Base-by-base conservation (phyloP, 2,329 filamentous ascomycete species). In the Penicillium verrucosum region DNA sequence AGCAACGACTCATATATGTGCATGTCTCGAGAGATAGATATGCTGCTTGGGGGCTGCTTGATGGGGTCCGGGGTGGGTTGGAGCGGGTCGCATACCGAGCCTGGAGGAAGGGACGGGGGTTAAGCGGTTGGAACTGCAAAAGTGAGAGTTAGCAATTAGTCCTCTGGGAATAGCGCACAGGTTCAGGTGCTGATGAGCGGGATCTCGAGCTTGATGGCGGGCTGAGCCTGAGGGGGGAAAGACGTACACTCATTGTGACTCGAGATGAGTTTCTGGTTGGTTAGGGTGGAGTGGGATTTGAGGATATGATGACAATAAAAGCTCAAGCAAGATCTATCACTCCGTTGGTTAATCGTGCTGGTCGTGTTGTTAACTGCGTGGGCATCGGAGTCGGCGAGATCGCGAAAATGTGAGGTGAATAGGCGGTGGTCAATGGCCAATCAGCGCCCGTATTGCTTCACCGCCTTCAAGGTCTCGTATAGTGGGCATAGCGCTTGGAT, bases 101-200 rank as follows among this genome's bases (percentile, higher is more conserved):
- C 81, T 97, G 92, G 73, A 99, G 89, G 84, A 97, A 92, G 42
- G 94, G 94, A 76, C 93, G 90, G 72, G 94, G 94, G 83, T 99
- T 99, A 71, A 97, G 82, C 62, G 94, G 94, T 75, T 95, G 88
- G 80, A 96, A 95, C 85, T 88, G 47, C 34, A 56, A n/a, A 29
- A 36, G 6, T 10, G 34, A 0, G 23, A 42, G 48, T 65, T 34
- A 65, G 59, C 43, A 42, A 41, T 34, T 49, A 29, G 1, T n/a
- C n/a, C 11, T 18, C 18, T 40, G 30, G 27, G 21, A 16, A 40
- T 18, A 8, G 5, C 34, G 27, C 8, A 2, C 8, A 21, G 34
- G 21, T 27, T 30, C 6, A 43, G 23, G 9, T n/a, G 23, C 11
- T 44, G 37, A 54, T 16, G 41, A 23, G 16, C 14, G 41, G 32